Base-by-base conservation (phyloP, 2,329 filamentous ascomycete species). In the Triangularia verruculosa region DNA sequence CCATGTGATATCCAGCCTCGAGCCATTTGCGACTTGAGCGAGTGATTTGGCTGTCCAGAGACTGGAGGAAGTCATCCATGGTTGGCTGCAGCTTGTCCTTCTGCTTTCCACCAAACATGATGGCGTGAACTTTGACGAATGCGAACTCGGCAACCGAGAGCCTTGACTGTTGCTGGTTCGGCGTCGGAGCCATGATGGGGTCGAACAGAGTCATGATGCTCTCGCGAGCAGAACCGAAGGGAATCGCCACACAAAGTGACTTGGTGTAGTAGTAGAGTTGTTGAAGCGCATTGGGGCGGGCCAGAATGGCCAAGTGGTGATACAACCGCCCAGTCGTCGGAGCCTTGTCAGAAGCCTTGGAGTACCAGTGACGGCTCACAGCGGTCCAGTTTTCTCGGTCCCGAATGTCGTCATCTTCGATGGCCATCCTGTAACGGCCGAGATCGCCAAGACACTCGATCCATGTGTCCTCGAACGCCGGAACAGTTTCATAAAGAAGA, bases 371-470 rank as follows among this genome's bases (percentile, higher is more conserved):
- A 0, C 89, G 80, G 0, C 90, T 90, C 0, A 97, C 91, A 0
- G 84, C 83, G 0, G 90, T 91, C 94, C 94, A 98, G 0, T 87
- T 85, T 57, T 96, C 91, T 0, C 90, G 80, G 61, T 94, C 90
- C 1, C 84, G 77, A 20, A 90, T 82, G 66, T 95, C 89, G 25
- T 90, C 86, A 47, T 96, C 90, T 73, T 97, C 93, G 53, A 97
- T 93, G 0, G 93, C 92, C 93, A 97, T 97, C 0, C 89, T 82
- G 70, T 71, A 97, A 20, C 93, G 82, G 0, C 89, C 90, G 0
- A 98, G 77, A 72, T 98, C 93, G 0, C 94, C 94, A 0, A 98
- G 78, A 60, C 93, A 97, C 68, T 97, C 94, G 8, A 96, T 91
- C 94, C 94, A 98, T 0, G 91, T 97, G 63, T 95, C 90, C 59